phyloP scores from a whole-genome alignment of 2,329 filamentous ascomycete genomes.

The Nemania diffusa region DNA sequence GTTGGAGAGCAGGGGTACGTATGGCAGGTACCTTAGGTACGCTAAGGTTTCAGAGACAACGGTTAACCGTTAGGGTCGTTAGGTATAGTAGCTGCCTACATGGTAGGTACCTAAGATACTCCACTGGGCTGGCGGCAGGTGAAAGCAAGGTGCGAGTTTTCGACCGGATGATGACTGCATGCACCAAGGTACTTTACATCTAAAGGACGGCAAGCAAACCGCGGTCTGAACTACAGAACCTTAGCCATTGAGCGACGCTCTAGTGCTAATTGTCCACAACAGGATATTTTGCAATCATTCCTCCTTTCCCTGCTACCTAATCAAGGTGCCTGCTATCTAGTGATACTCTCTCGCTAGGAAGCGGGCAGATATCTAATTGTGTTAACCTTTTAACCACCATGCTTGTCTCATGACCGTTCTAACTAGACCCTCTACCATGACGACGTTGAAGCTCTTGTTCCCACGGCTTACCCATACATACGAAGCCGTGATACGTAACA shows the following conservation, averaged over 20 bases:
- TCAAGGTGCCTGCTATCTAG: no score
- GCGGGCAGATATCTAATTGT: not conserved
- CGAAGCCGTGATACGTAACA: not conserved
- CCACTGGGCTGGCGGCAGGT: no score
- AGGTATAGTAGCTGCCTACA: not conserved
- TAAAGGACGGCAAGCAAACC: not conserved
- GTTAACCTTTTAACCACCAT: conserved; percentile 3
- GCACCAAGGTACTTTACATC: no score
- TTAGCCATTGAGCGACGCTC: not conserved
- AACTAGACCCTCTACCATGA: not conserved
- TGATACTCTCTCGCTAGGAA: not conserved
- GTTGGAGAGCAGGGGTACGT: no score
- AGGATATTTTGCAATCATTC: not conserved
- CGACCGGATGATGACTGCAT: not conserved
- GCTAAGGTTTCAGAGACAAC: no score
- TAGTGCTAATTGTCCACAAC: not conserved
- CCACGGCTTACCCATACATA: not conserved
- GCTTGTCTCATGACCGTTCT: conserved; percentile 1
- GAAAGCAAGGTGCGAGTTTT: not conserved
- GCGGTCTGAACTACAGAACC: not conserved
- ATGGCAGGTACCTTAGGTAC: no score
- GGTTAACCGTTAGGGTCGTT: no score
- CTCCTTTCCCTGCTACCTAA: not conserved
- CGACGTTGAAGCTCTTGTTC: conserved; percentile 19
- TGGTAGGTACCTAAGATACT: not conserved